Evolutionary conservation across 129 eudicot species (phyloP), one percentile per base, ranked within the genome.

Genomic region (Chrysanthemum lavandulifolium): DNA sequence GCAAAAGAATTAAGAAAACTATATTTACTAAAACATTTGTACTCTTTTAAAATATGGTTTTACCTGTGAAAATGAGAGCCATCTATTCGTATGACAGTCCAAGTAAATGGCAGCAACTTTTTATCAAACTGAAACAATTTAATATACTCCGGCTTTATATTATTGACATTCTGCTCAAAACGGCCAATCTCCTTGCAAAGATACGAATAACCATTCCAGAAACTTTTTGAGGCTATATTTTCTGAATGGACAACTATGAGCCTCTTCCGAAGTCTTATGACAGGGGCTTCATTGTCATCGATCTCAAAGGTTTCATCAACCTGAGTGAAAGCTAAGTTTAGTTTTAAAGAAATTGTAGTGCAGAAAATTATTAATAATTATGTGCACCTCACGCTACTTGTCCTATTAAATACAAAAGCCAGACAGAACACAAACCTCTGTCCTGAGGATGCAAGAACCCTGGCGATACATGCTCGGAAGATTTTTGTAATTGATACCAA

Each of bases 31-130:
- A 52, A 36, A 53, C 52, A 29, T 12, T 23, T 4, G 14, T 14
- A 2, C 15, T 4, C 9, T 63, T 29, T n/a, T 4, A 15, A 27
- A 13, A 58, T 58, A 66, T 10, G 33, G 31, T 66, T 66, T 25
- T 78, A 92, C 98, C 96, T 81, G 83, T 95, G 99, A 71, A 95
- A 95, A 80, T 95, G 96, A 73, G 91, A 88, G 74, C 99, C 99
- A 69, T 95, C 96, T 64, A 95, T 82, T 69, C 99, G 87, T 31
- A 90, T 65, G 16, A 90, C 91, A 48, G 91, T 78, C 99, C 99
- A 95, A 57, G 94, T 95, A 49, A 74, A 88, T 4, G 81, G 91
- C 76, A 86, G 69, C 78, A 90, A 81, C 71, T 78, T 88, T 54
- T 83, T 79, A 61, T 86, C 92, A 27, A 63, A 84, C 68, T 79